Conservation (phyloP, 1,139 yeast species). For the Chernovozyma sophiae-reginae region DNA sequence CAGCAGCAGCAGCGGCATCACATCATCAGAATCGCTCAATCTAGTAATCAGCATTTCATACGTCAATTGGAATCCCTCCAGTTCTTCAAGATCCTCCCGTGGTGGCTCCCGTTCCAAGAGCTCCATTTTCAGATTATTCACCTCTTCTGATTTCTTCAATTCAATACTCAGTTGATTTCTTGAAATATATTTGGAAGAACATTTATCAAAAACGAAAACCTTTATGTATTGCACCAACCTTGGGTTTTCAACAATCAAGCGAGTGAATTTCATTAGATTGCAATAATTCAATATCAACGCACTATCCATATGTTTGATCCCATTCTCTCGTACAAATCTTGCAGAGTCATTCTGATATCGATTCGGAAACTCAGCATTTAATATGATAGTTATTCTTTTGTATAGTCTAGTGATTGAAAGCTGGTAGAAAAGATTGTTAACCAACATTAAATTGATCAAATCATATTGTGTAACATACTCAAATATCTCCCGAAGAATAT, state of each 20-base stretch:
- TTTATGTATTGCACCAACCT: slow-evolving; percentile 21
- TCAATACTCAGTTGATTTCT: background rate
- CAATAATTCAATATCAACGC: slow-evolving; percentile 21
- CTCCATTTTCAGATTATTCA: background rate
- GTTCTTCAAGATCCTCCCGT: no score
- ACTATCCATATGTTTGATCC: slow-evolving; percentile 29
- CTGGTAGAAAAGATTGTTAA: slow-evolving; percentile 21
- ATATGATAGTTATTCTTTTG: slow-evolving; percentile 27
- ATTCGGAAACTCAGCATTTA: slow-evolving; percentile 28
- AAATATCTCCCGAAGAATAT: slow-evolving; percentile 5
- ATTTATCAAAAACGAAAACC: slow-evolving; percentile 15
- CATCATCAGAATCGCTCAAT: no score
- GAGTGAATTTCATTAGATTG: slow-evolving; percentile 17
- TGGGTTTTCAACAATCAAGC: slow-evolving; percentile 14
- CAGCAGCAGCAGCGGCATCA: background rate
- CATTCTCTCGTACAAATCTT: slow-evolving; percentile 26
- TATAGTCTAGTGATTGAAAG: slow-evolving; percentile 26
- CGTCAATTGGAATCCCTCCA: no score
- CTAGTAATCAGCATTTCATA: no score
- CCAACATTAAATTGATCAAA: slow-evolving; percentile 21
- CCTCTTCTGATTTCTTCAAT: background rate
- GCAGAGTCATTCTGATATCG: slow-evolving; percentile 15
- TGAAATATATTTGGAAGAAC: background rate
- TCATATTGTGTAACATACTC: slow-evolving; percentile 31
- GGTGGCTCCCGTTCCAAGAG: background rate